These are phyloP conservation scores for Suhomyces anneliseae DNA, from an alignment of 1,139 yeast genomes.

Conservation along the genomic window DNA sequence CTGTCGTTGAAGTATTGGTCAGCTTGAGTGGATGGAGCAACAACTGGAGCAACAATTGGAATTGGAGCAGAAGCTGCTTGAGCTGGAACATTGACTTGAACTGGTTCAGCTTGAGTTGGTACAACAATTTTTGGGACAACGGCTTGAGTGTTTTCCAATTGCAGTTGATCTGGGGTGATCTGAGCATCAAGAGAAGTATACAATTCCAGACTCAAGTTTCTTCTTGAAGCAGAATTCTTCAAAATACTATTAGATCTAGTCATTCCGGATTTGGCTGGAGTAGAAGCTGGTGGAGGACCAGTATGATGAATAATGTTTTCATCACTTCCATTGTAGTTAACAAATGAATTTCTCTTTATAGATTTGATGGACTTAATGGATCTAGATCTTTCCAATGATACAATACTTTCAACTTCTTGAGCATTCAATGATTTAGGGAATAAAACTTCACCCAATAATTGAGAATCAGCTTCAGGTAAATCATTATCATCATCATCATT, in stretches of 20 bases:
- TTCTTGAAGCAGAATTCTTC: conserved; percentile 32
- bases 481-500: background rate
- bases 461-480: conserved; percentile 1
- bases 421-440: conserved; percentile 69
- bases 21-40: background rate
- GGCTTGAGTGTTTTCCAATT: conserved; percentile 1
- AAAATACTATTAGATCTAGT: conserved; percentile 54
- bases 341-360: conserved; percentile 38
- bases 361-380: conserved; percentile 53
- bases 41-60: background rate
- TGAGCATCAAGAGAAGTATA: conserved; percentile 13
- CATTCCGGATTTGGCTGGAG: conserved; percentile 19
- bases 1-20: conserved; percentile 14
- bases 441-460: conserved; percentile 57
- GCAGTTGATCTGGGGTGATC: background rate
- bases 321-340: conserved; percentile 50
- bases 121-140: background rate
- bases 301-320: conserved; percentile 41
- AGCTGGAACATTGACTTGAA: background rate
- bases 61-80: background rate
- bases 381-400: conserved; percentile 67
- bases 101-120: background rate
- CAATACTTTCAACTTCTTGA: conserved; percentile 73
- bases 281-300: conserved; percentile 19
- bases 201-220: conserved; percentile 14